Base-by-base conservation (phyloP, 495 filamentous ascomycete species). In the Articulospora tetracladia region DNA sequence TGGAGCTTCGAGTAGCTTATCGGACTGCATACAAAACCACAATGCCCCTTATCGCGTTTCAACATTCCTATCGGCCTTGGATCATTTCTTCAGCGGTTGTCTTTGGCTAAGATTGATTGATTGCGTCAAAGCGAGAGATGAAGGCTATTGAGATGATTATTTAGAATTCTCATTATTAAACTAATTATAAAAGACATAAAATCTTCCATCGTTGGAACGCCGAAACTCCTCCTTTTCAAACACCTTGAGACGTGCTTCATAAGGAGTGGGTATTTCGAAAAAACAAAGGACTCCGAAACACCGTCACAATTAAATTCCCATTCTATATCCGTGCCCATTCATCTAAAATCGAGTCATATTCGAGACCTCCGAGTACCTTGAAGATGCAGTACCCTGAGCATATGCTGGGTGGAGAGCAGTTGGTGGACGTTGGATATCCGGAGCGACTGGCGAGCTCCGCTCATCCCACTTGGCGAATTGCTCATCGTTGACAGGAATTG, bases 391-490 rank as follows among this genome's bases (percentile, higher is more conserved):
- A 39, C 66, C 66, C 15, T 54, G 56, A 26, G 67, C 71, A 49
- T 69, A 72, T 6, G 72, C 71, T 22, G 80, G 80, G 63, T 83
- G 80, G 50, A 80, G 57, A 7, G 77, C 77, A 51, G 79, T 78
- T 11, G 76, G 71, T 2, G 80, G 80, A 10, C 80, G 74, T 68
- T 78, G 75, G 23, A 82, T 53, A 4, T 71, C 70, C 12, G 79
- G 79, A 15, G 74, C 65, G 60, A 83, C 73, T 46, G 80, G 80
- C 58, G 78, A 81, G 55, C 70, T 66, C 49, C 78, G 74, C n/a
- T 55, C 53, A 32, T 66, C 52, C 53, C 48, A 69, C 25, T 63
- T 57, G 11, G 19, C 12, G 49, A 65, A 61, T 27, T 60, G 58
- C 41, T 66, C 65, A 2, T 53, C 50, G 53, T 68, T 57, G 27